Percentiles rank a stretch among this genome's conserved stretches.
These are phyloP conservation scores for Candida tibetensis DNA, from an alignment of 805 yeast genomes.

Conservation along the genomic window DNA sequence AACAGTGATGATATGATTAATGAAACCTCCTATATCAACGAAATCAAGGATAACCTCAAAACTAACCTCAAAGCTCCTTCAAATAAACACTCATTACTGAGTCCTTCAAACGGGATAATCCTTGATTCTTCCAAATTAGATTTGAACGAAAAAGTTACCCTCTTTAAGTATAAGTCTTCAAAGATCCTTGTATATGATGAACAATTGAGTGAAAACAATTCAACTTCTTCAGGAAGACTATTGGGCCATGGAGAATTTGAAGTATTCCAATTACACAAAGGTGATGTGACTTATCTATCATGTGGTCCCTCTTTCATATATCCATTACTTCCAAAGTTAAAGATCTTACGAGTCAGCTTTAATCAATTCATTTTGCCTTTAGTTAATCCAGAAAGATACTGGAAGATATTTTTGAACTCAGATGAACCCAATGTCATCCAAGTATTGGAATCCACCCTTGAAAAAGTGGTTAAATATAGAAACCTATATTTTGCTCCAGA, in stretches of 20 bases:
- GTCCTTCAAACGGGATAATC: constrained; percentile 10
- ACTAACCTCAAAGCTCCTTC: constrained; percentile 1
- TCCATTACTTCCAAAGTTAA: constrained; percentile 66
- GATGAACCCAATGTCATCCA: constrained; percentile 24
- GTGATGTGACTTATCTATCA: constrained; percentile 56
- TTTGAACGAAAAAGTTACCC: constrained; percentile 35
- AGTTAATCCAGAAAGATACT: constrained; percentile 72
- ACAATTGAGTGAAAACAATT: constrained; percentile 18
- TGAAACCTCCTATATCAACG: constrained; percentile 21
- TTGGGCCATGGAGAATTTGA: constrained; percentile 61
- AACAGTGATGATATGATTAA: constrained; percentile 23
- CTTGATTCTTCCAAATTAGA: constrained; percentile 16
- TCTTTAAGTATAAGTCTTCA: constrained; percentile 32
- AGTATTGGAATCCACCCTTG: constrained; percentile 37
- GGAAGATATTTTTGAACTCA: constrained; percentile 51
- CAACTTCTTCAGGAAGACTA: constrained; percentile 40
- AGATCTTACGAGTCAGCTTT: constrained; percentile 48
- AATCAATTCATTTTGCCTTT: constrained; percentile 60
- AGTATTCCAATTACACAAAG: constrained; percentile 56
- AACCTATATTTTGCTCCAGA: constrained; percentile 25
- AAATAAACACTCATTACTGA: neutral
- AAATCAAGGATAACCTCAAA: constrained; percentile 26
- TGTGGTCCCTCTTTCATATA: constrained; percentile 69
- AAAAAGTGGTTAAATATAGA: constrained; percentile 40
- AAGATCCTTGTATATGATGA: constrained; percentile 38